Evolutionary conservation across 352 stramenopile species (phyloP), one percentile per base, ranked within the genome.

Genomic region (Globisporangium ultimum): DNA sequence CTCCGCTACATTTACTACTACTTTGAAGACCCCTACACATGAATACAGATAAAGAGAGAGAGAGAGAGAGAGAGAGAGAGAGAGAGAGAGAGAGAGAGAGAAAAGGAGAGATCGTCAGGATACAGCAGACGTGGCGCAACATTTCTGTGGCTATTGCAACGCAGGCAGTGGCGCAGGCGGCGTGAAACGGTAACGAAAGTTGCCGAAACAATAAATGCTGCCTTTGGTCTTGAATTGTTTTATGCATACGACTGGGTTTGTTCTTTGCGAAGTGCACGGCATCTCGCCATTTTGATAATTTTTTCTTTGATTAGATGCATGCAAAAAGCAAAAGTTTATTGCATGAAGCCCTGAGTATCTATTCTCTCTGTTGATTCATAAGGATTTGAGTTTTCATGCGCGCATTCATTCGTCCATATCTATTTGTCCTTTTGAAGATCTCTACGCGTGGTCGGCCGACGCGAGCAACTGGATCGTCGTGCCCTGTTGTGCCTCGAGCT

Each of bases 401-500:
- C 28, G 28, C 28, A 36, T 36, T 36, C 28, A 36, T 36, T 36
- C 28, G 28, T 34, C 40, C 15, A 40, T 46, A 10, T 21, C 21
- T 22, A 41, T 49, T 43, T 14, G 12, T 58, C 21, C 42, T 13
- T 34, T 51, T 41, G 1, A 15, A 1, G 43, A 21, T 46, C 54
- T 40, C 10, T 41, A 42, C 48, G 48, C 20, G 47, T 10, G 22
- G 36, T 20, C 32, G 22, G 22, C 12, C 36, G 36, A 18, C 2
- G 62, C 34, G 28, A 77, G 40, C 15, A 76, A 34, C 2, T 49
- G 34, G 1, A 38, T 58, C 28, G 60, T 72, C n/a, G 68, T 70
- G 48, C 61, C 41, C 51, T 82, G 59, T 4, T 74, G 59, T 22
- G 55, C 45, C 53, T 79, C 60, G 8, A 75, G 42, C 8, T 45